A percentile compares a stretch with the other conserved stretches of the same genome.
Conservation (phyloP, 2,329 filamentous ascomycete species). For the Teratosphaeria epicoccoides region DNA sequence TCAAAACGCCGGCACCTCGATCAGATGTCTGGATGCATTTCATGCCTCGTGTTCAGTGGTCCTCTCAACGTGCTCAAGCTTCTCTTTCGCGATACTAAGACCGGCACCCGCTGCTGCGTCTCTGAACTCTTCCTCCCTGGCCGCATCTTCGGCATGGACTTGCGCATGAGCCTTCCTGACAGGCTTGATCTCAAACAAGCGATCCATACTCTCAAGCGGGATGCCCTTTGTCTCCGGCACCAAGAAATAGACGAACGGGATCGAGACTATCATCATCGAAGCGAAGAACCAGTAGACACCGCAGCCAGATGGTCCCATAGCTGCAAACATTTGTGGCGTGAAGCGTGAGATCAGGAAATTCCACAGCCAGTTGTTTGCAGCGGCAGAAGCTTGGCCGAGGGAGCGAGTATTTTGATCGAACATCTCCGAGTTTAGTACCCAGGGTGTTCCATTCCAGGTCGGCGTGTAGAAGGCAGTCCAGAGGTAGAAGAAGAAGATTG, state of each 20-base stretch:
- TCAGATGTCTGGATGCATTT: too few species aligned
- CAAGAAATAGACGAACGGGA: constrained; percentile 26
- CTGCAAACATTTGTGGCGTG: constrained; percentile 52
- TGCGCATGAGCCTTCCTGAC: constrained; percentile 30
- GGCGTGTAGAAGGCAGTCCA: constrained; percentile 59
- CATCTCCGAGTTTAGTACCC: constrained; percentile 60
- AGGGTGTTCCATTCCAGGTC: constrained; percentile 23
- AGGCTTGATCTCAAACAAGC: constrained; percentile 36
- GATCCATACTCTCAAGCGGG: constrained; percentile 38
- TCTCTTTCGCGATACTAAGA: constrained; percentile 28
- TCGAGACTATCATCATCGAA: constrained; percentile 34
- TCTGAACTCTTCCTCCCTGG: constrained; percentile 32
- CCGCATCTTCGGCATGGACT: constrained; percentile 29
- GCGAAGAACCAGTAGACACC: constrained; percentile 34
- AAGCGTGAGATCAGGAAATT: constrained; percentile 49
- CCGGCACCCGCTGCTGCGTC: constrained; percentile 30
- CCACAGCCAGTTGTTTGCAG: constrained; percentile 63
- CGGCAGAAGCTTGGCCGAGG: constrained; percentile 61
- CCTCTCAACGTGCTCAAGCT: constrained; percentile 23
- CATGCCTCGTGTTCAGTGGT: background rate
- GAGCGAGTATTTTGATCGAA: constrained; percentile 60
- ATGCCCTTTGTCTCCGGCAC: constrained; percentile 34
- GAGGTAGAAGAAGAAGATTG: constrained; percentile 63
- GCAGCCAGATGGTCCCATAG: constrained; percentile 30
- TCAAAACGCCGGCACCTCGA: too few species aligned